A percentile compares a stretch with the other conserved stretches of the same genome.
Evolutionary conservation across 2,329 filamentous ascomycete species (phyloP).

Genomic region (Nigrograna mackinnonii): DNA sequence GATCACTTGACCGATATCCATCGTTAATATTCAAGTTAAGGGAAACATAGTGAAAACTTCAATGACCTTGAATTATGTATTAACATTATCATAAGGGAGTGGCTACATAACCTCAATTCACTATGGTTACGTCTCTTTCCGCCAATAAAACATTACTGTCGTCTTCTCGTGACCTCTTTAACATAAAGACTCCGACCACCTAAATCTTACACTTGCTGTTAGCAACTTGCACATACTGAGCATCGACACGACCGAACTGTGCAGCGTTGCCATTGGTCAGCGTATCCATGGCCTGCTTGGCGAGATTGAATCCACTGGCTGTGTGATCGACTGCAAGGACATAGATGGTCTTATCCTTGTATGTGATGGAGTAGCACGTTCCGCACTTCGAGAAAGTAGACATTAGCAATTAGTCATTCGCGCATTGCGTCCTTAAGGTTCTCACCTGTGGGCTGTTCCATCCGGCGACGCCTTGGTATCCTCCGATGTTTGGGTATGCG

Average conservation of each 20-base stretch:
- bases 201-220: conserved; percentile 36
- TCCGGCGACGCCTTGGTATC: conserved; percentile 50
- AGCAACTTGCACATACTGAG: conserved; percentile 40
- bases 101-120: no score
- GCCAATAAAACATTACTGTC: no score
- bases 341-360: conserved; percentile 51
- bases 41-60: no score
- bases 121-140: no score
- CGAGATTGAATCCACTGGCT: conserved; percentile 54
- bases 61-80: no score
- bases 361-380: conserved; percentile 56
- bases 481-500: conserved; percentile 54
- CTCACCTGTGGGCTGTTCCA: conserved; percentile 46
- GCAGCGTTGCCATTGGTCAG: conserved; percentile 52
- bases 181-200: no score
- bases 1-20: no score
- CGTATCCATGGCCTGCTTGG: conserved; percentile 51
- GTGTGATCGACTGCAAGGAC: conserved; percentile 54
- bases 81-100: no score
- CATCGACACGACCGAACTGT: conserved; percentile 49
- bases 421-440: conserved; percentile 1
- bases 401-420: conserved; percentile 10
- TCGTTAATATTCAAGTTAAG: no score
- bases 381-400: conserved; percentile 48
- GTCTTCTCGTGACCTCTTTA: no score